phyloP scores from a whole-genome alignment of 768 basidiomycete species.

The Mrakia gelida region DNA sequence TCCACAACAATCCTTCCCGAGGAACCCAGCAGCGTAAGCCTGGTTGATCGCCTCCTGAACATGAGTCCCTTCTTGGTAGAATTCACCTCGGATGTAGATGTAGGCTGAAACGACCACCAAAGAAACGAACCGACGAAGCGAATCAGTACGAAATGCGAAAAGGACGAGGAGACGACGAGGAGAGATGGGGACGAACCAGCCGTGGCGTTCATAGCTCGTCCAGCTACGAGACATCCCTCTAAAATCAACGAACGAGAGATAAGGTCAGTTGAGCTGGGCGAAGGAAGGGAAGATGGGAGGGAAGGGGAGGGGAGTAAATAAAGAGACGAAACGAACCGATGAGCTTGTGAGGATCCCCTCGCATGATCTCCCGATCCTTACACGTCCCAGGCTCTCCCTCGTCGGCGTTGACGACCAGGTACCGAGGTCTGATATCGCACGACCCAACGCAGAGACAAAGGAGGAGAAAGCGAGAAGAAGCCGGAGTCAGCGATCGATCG shows the following conservation, averaged over 20 bases:
- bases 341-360: conserved; percentile 97
- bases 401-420: conserved; percentile 96
- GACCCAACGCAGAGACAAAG: background rate
- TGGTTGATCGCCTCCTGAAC: conserved; percentile 93
- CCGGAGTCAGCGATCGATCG: too few species aligned
- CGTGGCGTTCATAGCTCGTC: conserved; percentile 92
- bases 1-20: conserved; percentile 88
- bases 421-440: conserved; percentile 63
- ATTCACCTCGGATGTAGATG: conserved; percentile 99
- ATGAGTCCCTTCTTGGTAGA: conserved; percentile 89
- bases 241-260: too few species aligned
- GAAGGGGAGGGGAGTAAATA: too few species aligned
- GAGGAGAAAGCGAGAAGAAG: background rate
- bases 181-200: conserved; percentile 51
- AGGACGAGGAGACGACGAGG: background rate
- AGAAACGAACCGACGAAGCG: background rate
- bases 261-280: too few species aligned
- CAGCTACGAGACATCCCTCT: conserved; percentile 91
- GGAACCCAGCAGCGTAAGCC: conserved; percentile 79
- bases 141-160: background rate
- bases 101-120: conserved; percentile 57
- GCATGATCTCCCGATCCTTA: conserved; percentile 97
- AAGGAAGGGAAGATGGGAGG: too few species aligned
- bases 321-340: conserved; percentile 49
- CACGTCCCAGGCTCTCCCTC: conserved; percentile 98